Evolutionary conservation across 352 stramenopile genomes (phyloP), one percentile per base, ranked within the genome.

Genomic region (Phytophthora ramorum): DNA sequence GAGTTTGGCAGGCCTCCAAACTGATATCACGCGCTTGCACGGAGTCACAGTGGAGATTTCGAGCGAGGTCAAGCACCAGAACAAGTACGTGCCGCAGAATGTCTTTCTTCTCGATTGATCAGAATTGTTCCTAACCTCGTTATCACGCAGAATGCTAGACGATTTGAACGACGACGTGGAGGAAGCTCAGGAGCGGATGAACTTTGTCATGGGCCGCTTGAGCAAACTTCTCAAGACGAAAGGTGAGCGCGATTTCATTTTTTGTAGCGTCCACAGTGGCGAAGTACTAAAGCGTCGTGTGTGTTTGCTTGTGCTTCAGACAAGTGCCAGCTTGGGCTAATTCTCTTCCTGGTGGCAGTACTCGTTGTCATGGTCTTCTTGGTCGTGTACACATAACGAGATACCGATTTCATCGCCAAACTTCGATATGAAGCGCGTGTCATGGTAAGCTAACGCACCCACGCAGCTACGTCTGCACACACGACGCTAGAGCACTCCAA

Each of bases 201-300:
- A 90, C 60, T 90, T 92, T 67, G 85, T 94, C 54, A 91, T 94
- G 85, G 79, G 75, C 16, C 64, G 75, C 1, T 91, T 94, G 75
- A 91, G 83, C 62, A 78, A 80, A 22, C 59, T 94, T 26, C 69
- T 94, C 5, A 92, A 92, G 64, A 94, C 85, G 16, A 94, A 93
- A 91, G 85, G 84, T 92, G 71, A 3, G 20, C 24, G 44, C 7
- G 20, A 48, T 28, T 16, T 26, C 6, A 28, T 20, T 7, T 2
- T 34, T 58, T 17, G 3, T 7, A 17, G 6, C 43, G 17, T 19
- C n/a, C 16, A 7, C 7, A 28, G 3, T 20, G 12, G 1, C 7
- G 20, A 46, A 49, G 4, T 12, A 34, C 26, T 53, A n/a, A 46
- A 24, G 13, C 17, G 7, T 45, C 8, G n/a, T n/a, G 40, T 49